Evolutionary conservation across 371 early-diverging fungal genomes (phyloP).

Genomic region (Umbelopsis sp.): DNA sequence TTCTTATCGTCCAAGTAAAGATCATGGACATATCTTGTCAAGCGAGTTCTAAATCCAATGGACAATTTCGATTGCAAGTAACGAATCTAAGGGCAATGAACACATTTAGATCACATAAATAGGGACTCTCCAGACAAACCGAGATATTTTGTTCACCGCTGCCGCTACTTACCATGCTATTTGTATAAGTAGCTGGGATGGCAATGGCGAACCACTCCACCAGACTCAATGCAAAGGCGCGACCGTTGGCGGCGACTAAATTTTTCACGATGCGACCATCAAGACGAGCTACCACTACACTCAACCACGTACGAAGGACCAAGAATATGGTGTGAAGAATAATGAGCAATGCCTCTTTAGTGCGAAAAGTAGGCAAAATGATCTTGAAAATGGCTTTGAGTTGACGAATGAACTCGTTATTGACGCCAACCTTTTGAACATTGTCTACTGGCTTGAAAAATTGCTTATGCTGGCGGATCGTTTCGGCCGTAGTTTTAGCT

Average conservation of each 20-base stretch:
- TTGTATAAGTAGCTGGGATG: conserved; percentile 96
- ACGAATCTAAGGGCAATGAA: conserved; percentile 55
- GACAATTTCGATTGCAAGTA: conserved; percentile 92
- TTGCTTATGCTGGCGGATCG: conserved; percentile 22
- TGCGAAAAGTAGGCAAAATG: conserved; percentile 69
- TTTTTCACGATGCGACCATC: conserved; percentile 94
- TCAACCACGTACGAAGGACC: conserved; percentile 88
- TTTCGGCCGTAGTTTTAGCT: conserved; percentile 1
- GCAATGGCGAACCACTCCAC: conserved; percentile 96
- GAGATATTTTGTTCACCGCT: too few relatives aligned
- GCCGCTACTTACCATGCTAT: conserved; percentile 79
- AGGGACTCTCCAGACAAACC: too few relatives aligned
- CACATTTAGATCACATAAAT: too few relatives aligned
- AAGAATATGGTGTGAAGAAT: conserved; percentile 85
- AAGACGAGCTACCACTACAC: conserved; percentile 90
- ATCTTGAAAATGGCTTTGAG: conserved; percentile 70
- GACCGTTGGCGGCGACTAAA: conserved; percentile 76
- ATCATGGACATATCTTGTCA: conserved; percentile 81
- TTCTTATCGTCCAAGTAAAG: conserved; percentile 75
- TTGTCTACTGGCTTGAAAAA: conserved; percentile 40
- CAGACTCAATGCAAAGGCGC: conserved; percentile 66
- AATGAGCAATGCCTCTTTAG: conserved; percentile 82
- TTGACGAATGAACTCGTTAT: conserved; percentile 72
- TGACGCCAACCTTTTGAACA: conserved; percentile 59
- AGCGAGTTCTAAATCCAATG: conserved; percentile 84